Conservation (phyloP, 1,284 basidiomycete species). For the Xerocomus nothofagi region DNA sequence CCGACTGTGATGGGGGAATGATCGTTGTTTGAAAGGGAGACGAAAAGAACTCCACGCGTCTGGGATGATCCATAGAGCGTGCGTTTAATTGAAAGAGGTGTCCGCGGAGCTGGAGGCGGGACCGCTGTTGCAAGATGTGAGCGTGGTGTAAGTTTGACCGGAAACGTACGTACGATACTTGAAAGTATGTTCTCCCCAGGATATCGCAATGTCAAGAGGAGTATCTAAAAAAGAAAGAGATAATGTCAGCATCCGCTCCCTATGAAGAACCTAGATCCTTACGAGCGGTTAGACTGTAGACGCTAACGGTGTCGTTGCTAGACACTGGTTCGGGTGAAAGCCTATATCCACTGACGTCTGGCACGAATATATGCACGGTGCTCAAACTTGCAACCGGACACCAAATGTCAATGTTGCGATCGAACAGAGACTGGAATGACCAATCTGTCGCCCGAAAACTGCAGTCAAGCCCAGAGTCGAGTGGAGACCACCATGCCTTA, state of each 20-base stretch:
- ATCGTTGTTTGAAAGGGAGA: conserved; percentile 70
- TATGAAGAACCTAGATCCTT: conserved; percentile 1
- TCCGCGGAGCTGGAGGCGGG: conserved; percentile 31
- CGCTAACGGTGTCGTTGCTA: conserved; percentile 36
- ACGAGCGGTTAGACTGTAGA: conserved; percentile 55
- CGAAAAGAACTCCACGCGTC: conserved; percentile 68
- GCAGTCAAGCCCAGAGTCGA: not conserved
- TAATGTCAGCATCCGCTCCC: not conserved
- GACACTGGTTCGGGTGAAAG: conserved; percentile 52
- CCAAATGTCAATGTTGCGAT: conserved; percentile 57
- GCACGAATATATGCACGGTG: conserved; percentile 48
- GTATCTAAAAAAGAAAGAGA: conserved; percentile 18
- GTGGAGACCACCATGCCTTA: conserved; percentile 24
- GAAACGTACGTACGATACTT: conserved; percentile 49
- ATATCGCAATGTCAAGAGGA: conserved; percentile 55
- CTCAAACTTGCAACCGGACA: conserved; percentile 63
- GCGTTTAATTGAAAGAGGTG: conserved; percentile 66
- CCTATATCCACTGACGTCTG: conserved; percentile 41
- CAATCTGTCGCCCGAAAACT: conserved; percentile 54
- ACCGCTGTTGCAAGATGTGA: conserved; percentile 19
- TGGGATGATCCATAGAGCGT: conserved; percentile 78
- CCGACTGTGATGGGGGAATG: conserved; percentile 49
- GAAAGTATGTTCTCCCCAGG: conserved; percentile 55
- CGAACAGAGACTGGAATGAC: conserved; percentile 76
- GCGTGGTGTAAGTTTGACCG: not conserved